Conservation (phyloP, 129 eudicot species). For the Pittosporum tobira region DNA sequence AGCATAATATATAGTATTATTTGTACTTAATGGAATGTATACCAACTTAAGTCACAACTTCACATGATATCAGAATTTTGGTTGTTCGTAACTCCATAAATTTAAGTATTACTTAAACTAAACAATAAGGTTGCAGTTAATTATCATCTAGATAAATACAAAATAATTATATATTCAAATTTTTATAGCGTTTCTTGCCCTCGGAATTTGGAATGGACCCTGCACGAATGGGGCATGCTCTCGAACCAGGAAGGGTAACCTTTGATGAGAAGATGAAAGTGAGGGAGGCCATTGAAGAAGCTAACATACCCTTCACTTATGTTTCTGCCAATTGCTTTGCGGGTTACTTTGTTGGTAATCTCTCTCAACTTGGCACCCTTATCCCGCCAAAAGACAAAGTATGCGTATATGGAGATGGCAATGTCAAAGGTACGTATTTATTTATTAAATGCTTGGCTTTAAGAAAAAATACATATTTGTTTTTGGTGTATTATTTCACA, state of each 20-base stretch:
- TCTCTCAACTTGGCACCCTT: slow-evolving; percentile 26
- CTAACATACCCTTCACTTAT: slow-evolving; percentile 33
- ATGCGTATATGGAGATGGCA: slow-evolving; percentile 28
- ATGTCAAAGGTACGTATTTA: slow-evolving; percentile 21
- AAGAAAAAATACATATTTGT: too few species aligned
- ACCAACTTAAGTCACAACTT: too few species aligned
- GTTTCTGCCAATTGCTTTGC: slow-evolving; percentile 26
- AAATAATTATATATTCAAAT: too few species aligned
- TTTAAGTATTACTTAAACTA: neutral
- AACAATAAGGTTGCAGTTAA: too few species aligned
- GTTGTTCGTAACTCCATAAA: too few species aligned
- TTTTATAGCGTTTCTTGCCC: slow-evolving; percentile 35
- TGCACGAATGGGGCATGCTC: slow-evolving; percentile 27
- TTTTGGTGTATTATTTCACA: too few species aligned
- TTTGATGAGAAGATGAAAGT: slow-evolving; percentile 36
- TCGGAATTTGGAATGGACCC: slow-evolving; percentile 36
- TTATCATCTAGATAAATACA: too few species aligned
- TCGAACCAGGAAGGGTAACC: slow-evolving; percentile 33
- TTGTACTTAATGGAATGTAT: too few species aligned
- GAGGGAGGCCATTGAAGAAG: slow-evolving; percentile 30
- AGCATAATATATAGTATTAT: too few species aligned
- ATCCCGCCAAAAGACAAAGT: slow-evolving; percentile 30
- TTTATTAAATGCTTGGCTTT: neutral
- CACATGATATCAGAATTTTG: too few species aligned
- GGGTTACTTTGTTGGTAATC: slow-evolving; percentile 32